Evolutionary conservation across 169 alveolate genomes (phyloP), one percentile per base, ranked within the genome.

Genomic region (Plasmodium knowlesi): DNA sequence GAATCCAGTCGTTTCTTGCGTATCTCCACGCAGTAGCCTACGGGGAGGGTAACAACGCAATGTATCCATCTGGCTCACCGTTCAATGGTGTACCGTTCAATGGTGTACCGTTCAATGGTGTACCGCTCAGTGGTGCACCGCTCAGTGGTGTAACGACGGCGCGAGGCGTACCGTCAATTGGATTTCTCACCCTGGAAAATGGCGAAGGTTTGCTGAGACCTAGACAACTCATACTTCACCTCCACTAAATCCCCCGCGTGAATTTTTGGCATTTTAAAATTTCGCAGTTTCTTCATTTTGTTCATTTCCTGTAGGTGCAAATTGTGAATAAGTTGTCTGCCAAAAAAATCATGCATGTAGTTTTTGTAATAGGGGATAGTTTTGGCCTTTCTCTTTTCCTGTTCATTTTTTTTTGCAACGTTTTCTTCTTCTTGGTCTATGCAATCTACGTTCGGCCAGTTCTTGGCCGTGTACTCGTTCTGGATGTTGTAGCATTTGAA

Each of bases 151-250:
- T 19, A 22, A 16, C 3, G 34, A 61, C 14, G 74, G 3, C 73
- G 71, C n/a, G n/a, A 14, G 3, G 28, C 2, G 28, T 10, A 19
- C 61, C 50, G n/a, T n/a, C n/a, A 0, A 0, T 16, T 61, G n/a
- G 39, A 30, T 14, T 0, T 6, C 39, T 22, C 50, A 96, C 98
- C 98, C 76, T 94, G 96, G 72, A 96, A 96, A 5, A 90, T 92
- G n/a, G 98, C 98, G 54, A 93, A 96, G 16, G 98, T 96, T 78
- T 96, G 98, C 83, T 96, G 97, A 1, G 98, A 95, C 25, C 98
- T 67, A 10, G 98, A 96, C 34, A 96, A 93, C 70, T 96, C 98
- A 54, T 96, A 96, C 79, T 96, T 96, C 19, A 96, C 97, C 61
- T 96, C 98, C 9, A 96, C 84, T 70, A 96, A 79, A 67, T 96